These are phyloP conservation scores for Fraxinus ornus DNA, from an alignment of 305 asterid genomes.

Conservation along the genomic window DNA sequence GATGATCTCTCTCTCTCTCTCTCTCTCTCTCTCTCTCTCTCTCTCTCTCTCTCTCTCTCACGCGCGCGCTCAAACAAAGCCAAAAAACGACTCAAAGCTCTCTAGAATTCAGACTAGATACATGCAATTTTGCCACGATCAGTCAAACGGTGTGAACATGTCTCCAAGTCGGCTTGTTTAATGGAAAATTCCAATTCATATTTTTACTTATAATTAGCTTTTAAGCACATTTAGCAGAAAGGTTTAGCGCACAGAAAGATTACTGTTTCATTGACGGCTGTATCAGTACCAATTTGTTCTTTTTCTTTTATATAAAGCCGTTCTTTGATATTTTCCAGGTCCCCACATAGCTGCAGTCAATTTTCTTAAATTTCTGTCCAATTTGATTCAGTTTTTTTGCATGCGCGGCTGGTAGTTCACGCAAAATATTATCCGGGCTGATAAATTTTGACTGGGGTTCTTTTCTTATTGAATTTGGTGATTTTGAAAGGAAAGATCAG, in stretches of 20 bases:
- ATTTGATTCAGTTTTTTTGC: not conserved
- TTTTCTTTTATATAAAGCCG: conserved; percentile 15
- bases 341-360: conserved; percentile 1
- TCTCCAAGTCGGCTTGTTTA: not conserved
- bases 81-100: conserved; percentile 33
- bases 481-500: not conserved
- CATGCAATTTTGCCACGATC: conserved; percentile 17
- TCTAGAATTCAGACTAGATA: conserved; percentile 25
- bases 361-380: not conserved
- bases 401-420: not conserved
- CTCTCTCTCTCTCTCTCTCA: not conserved
- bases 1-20: conserved; percentile 20
- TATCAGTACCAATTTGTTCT: not conserved
- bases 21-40: conserved; percentile 23
- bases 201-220: not conserved
- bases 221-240: not conserved
- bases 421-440: not conserved
- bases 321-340: not conserved
- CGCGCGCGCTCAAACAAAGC: not conserved
- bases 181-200: not conserved
- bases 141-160: conserved; percentile 35
- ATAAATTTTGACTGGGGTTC: not conserved
- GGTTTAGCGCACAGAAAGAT: not conserved
- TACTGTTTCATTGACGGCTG: conserved; percentile 43
- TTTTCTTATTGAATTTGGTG: not conserved